Evolutionary conservation across 2,329 filamentous ascomycete genomes (phyloP).

Genomic region (Aspergillus neoniger): DNA sequence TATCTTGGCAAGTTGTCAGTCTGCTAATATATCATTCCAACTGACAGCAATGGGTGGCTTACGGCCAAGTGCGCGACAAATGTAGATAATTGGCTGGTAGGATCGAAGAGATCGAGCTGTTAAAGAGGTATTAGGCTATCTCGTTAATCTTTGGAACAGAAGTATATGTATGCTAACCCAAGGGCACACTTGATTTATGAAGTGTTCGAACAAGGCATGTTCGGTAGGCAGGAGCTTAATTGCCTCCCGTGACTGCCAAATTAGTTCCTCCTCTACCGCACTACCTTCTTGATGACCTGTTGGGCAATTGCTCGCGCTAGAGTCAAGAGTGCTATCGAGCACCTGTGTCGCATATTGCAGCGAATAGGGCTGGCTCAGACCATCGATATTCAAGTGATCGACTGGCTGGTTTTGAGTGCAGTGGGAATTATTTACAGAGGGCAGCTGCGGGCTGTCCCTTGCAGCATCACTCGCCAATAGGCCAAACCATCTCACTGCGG

Average conservation of each 20-base stretch:
- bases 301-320: too few relatives aligned
- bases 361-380: background rate
- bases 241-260: constrained; percentile 15
- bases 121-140: background rate
- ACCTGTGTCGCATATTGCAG: background rate
- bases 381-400: background rate
- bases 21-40: too few relatives aligned
- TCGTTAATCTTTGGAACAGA: background rate
- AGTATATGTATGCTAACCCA: constrained; percentile 21
- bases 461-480: constrained; percentile 31
- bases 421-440: constrained; percentile 20
- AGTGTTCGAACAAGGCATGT: constrained; percentile 16
- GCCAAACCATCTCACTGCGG: constrained; percentile 52
- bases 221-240: constrained; percentile 16
- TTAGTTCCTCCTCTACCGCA: background rate
- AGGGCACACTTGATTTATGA: constrained; percentile 27
- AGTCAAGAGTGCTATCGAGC: background rate
- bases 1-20: background rate
- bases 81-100: constrained; percentile 41
- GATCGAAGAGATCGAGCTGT: constrained; percentile 47
- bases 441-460: constrained; percentile 14
- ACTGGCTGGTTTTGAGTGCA: constrained; percentile 22
- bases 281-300: background rate
- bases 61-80: constrained; percentile 46
- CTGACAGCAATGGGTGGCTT: too few relatives aligned